Evolutionary conservation across 129 eudicot species (phyloP).

Genomic region (Oenanthe sinensis): DNA sequence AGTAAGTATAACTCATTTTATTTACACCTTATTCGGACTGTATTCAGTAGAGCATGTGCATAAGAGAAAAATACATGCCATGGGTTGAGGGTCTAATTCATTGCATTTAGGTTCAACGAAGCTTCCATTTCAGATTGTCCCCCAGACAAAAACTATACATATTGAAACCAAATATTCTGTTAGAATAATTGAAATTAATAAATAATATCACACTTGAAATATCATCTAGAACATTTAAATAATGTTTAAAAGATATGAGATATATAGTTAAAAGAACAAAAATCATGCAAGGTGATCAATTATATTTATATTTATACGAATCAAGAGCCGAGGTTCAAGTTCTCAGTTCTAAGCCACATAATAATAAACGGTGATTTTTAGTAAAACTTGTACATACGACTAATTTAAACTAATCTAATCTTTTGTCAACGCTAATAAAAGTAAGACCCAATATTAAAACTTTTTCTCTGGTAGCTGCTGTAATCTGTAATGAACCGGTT

Average conservation of each 20-base stretch:
- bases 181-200: neutral
- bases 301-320: too few species aligned
- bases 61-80: constrained; percentile 89
- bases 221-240: neutral
- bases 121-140: constrained; percentile 95
- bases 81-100: constrained; percentile 93
- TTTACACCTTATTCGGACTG: too few species aligned
- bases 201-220: neutral
- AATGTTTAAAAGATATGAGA: neutral
- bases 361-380: neutral
- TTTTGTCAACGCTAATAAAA: too few species aligned
- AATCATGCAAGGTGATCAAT: neutral
- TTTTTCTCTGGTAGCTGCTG: too few species aligned
- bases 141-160: constrained; percentile 74
- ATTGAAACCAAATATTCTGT: constrained; percentile 3
- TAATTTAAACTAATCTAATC: too few species aligned
- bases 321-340: neutral
- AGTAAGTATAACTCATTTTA: too few species aligned
- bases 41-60: constrained; percentile 84
- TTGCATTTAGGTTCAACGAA: constrained; percentile 68
- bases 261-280: neutral
- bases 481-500: too few species aligned
- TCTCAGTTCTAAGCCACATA: neutral
- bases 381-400: neutral
- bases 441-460: too few species aligned